Percentiles rank a stretch among this genome's conserved stretches.
Conservation (phyloP, 768 basidiomycete species). For the Coprinopsis strossmayeri region DNA sequence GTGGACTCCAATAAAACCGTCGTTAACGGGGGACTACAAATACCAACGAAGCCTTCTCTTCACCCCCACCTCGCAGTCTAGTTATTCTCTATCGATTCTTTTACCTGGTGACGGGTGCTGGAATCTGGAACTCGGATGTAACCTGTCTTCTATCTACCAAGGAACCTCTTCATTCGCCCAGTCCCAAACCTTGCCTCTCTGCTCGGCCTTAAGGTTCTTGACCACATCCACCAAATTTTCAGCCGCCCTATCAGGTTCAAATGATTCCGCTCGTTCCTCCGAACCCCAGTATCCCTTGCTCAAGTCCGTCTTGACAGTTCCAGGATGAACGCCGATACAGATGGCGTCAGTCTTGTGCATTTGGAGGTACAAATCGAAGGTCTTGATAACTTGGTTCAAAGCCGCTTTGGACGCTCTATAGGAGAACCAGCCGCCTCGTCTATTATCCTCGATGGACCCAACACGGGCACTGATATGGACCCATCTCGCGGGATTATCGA, state of each 20-base stretch:
- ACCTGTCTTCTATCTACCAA: slow-evolving; percentile 21
- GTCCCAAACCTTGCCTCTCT: slow-evolving; percentile 52
- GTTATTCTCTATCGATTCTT: no score
- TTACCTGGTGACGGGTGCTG: no score
- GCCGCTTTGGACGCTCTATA: slow-evolving; percentile 59
- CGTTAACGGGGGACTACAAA: no score
- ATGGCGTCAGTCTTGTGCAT: slow-evolving; percentile 41
- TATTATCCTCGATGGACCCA: slow-evolving; percentile 53
- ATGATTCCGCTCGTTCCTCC: slow-evolving; percentile 28
- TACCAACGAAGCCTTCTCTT: no score
- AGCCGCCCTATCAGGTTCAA: slow-evolving; percentile 47
- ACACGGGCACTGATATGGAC: slow-evolving; percentile 55
- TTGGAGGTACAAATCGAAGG: slow-evolving; percentile 49
- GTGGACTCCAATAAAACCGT: no score
- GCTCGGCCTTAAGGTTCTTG: slow-evolving; percentile 27
- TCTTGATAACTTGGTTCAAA: slow-evolving; percentile 56
- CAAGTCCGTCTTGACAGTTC: slow-evolving; percentile 54
- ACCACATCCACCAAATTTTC: slow-evolving; percentile 40
- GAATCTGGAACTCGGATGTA: no score
- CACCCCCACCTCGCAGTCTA: no score
- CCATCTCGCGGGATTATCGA: slow-evolving; percentile 41
- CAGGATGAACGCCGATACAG: slow-evolving; percentile 52
- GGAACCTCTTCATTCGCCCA: slow-evolving; percentile 47
- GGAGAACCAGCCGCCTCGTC: slow-evolving; percentile 55
- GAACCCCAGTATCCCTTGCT: slow-evolving; percentile 48